Conservation (phyloP, 208 protist genomes). For the Leishmania guyanensis region DNA sequence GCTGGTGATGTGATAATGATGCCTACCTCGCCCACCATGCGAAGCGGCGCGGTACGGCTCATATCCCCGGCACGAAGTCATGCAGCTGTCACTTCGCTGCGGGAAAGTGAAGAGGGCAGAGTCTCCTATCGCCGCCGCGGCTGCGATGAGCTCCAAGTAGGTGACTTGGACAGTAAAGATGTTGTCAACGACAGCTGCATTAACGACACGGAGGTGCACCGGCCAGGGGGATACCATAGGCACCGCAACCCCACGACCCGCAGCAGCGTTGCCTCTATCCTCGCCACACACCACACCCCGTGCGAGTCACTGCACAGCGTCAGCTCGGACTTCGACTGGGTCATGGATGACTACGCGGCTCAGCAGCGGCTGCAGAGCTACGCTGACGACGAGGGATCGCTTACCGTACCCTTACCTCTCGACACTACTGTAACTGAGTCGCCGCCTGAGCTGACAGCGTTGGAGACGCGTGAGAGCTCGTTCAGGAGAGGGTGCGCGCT, state of each 20-base stretch:
- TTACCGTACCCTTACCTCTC: not conserved
- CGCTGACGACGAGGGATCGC: not conserved
- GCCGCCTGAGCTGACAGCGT: not conserved
- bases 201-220: not conserved
- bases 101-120: not conserved
- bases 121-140: not conserved
- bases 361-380: not conserved
- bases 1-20: not conserved
- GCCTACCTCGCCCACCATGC: not conserved
- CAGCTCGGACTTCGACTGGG: slow-evolving; percentile 12
- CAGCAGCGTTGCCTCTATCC: too few relatives aligned
- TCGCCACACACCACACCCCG: not conserved
- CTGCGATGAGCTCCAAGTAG: not conserved
- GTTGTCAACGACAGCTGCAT: not conserved
- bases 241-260: not conserved
- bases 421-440: not conserved
- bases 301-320: slow-evolving; percentile 8
- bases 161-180: not conserved
- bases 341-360: slow-evolving; percentile 15
- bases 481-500: not conserved
- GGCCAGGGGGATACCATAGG: not conserved
- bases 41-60: not conserved
- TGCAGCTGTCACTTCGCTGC: not conserved
- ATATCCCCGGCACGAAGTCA: not conserved
- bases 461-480: not conserved